Evolutionary conservation across 768 basidiomycete genomes (phyloP).

Genomic region (Leccinum imitatum): DNA sequence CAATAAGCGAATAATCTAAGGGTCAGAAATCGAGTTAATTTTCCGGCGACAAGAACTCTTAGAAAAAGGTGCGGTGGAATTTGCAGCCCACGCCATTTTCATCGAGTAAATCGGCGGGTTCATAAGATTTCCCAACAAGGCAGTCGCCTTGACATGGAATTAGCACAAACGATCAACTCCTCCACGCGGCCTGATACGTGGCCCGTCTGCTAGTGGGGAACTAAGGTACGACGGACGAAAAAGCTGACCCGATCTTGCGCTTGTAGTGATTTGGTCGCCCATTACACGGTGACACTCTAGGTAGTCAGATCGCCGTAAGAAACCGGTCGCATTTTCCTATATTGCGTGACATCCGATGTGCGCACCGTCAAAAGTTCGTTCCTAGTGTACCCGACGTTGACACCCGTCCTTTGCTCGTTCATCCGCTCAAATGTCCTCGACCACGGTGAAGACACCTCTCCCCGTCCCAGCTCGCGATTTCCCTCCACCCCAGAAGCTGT

Average conservation of each 20-base stretch:
- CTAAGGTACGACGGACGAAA: not conserved
- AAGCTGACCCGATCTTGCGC: not conserved
- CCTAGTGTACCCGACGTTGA: not conserved
- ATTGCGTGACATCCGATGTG: not conserved
- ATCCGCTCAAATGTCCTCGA: constrained; percentile 27
- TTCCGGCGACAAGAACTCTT: too few species aligned
- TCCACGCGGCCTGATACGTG: not conserved
- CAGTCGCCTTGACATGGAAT: too few species aligned
- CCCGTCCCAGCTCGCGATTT: constrained; percentile 27
- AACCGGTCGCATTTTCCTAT: not conserved
- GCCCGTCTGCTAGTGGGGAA: not conserved
- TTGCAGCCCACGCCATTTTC: too few species aligned
- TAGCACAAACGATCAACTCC: too few species aligned
- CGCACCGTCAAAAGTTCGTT: not conserved
- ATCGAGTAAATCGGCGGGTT: too few species aligned
- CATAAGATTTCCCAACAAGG: too few species aligned
- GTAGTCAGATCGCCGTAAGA: too few species aligned
- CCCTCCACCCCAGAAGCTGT: constrained; percentile 38
- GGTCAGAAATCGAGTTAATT: too few species aligned
- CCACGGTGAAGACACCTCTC: constrained; percentile 18
- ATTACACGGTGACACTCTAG: too few species aligned
- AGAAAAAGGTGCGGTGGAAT: too few species aligned
- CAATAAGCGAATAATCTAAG: too few species aligned
- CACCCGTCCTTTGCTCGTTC: not conserved
- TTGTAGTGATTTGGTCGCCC: not conserved